Base-by-base conservation (phyloP, 2,329 filamentous ascomycete genomes). In the Alternaria arbusti region DNA sequence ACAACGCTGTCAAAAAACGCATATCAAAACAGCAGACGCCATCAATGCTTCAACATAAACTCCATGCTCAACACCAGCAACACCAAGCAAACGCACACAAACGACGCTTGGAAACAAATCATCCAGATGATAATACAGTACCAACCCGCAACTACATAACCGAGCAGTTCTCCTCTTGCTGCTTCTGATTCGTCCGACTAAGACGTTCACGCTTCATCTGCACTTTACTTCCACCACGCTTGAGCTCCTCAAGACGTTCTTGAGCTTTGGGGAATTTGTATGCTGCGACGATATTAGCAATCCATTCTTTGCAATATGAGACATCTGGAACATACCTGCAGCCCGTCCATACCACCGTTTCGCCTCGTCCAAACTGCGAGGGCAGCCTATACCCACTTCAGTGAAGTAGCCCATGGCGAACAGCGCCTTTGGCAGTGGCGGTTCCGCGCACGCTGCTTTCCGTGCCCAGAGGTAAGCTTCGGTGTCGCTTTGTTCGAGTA, bases 341-440 rank as follows among this genome's bases (percentile, higher is more conserved):
- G 96, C 94, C 79, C 95, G 87, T 87, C 94, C 97, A 82, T 99
- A 99, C 96, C 96, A 99, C 72, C 94, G 88, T 85, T 97, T 97
- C 22, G 95, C 96, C 82, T 98, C 96, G 74, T 99, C 96, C 72
- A 97, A 74, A 78, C 95, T 96, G 9, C 91, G 89, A 15, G 90
- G 86, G 68, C 93, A 90, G 28, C 96, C 96, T 71, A 99, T 98
- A 12, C 96, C 96, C 52, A 96, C 90, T 81, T 99, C 96, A 1
- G 93, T 96, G 77, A 97, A 97, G 81, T 98, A 97, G 0, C 96
- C 96, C 91, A 99, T 97, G 0, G 95, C 96, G 81, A 97, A 98
- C 82, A 98, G 92, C 0, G 96, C 96, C 84, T 98, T 99, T 8
- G 93, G 90, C 40, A 97, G 82, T 3, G 83, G 83, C 12, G 82